phyloP scores from a whole-genome alignment of 768 basidiomycete genomes.

The Hypholoma fasciculare region DNA sequence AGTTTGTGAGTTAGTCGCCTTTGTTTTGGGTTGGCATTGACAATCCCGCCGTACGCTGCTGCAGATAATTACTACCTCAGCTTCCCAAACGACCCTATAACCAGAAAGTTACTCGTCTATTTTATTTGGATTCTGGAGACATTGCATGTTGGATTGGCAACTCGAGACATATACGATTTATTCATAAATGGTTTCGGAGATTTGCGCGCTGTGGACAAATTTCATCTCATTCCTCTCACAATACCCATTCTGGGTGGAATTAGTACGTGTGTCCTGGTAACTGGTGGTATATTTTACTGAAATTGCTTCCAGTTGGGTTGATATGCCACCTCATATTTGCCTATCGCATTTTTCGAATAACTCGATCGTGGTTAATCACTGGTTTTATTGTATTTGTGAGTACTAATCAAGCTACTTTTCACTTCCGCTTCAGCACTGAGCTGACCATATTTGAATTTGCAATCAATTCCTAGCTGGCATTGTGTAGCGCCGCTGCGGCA shows the following conservation, averaged over 20 bases:
- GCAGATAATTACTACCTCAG: background rate
- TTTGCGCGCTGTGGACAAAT: background rate
- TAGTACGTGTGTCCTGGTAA: background rate
- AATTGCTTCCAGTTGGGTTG: background rate
- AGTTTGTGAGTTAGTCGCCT: background rate
- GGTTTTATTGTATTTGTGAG: background rate
- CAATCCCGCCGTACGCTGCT: background rate
- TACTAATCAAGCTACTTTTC: background rate
- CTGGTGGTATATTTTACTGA: background rate
- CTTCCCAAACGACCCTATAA: background rate
- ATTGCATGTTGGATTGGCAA: background rate
- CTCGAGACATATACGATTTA: background rate
- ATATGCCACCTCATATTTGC: background rate
- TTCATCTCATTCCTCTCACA: background rate
- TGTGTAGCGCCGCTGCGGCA: background rate
- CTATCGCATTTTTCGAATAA: background rate
- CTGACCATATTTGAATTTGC: background rate
- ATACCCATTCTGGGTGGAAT: background rate
- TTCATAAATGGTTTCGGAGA: background rate
- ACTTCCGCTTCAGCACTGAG: background rate
- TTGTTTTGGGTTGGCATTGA: background rate
- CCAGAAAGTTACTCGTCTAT: background rate
- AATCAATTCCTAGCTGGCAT: background rate
- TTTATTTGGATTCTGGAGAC: background rate
- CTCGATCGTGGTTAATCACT: background rate